Evolutionary conservation across 495 filamentous ascomycete genomes (phyloP).

Genomic region (Penicillium coprophilum): DNA sequence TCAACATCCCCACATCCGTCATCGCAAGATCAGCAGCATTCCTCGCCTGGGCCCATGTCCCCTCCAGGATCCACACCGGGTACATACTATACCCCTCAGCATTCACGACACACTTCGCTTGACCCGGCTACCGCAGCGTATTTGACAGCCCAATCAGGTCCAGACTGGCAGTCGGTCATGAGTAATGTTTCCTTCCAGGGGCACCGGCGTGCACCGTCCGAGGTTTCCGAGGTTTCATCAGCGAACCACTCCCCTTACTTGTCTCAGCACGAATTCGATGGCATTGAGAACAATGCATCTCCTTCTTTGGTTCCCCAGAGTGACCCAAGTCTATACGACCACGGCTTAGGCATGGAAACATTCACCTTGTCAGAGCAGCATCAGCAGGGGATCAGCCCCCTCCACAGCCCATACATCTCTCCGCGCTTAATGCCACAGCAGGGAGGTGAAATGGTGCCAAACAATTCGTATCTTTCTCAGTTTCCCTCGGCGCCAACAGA

Average conservation of each 20-base stretch:
- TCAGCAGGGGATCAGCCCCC: constrained; percentile 66
- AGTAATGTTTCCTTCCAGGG: constrained; percentile 63
- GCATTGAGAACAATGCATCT: constrained; percentile 68
- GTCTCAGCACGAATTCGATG: constrained; percentile 76
- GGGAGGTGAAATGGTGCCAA: constrained; percentile 47
- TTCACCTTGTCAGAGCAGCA: constrained; percentile 81
- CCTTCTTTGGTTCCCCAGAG: constrained; percentile 74
- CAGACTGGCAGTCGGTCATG: constrained; percentile 68
- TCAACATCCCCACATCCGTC: constrained; percentile 71
- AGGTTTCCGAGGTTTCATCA: constrained; percentile 84
- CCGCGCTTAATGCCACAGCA: constrained; percentile 79
- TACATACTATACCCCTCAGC: constrained; percentile 55
- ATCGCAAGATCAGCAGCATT: constrained; percentile 55
- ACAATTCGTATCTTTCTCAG: constrained; percentile 52
- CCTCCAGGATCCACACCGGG: constrained; percentile 53
- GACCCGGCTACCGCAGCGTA: constrained; percentile 75
- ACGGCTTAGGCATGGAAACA: constrained; percentile 70
- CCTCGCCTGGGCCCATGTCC: constrained; percentile 54
- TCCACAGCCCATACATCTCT: constrained; percentile 81
- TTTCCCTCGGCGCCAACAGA: constrained; percentile 52
- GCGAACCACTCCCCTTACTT: constrained; percentile 82
- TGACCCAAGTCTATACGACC: constrained; percentile 70
- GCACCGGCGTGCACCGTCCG: constrained; percentile 82
- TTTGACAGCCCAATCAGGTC: constrained; percentile 56
- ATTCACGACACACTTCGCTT: constrained; percentile 79